A percentile compares a stretch with the other conserved stretches of the same genome.
Evolutionary conservation across 768 basidiomycete genomes (phyloP).

Genomic region (Hebeloma cylindrosporum): DNA sequence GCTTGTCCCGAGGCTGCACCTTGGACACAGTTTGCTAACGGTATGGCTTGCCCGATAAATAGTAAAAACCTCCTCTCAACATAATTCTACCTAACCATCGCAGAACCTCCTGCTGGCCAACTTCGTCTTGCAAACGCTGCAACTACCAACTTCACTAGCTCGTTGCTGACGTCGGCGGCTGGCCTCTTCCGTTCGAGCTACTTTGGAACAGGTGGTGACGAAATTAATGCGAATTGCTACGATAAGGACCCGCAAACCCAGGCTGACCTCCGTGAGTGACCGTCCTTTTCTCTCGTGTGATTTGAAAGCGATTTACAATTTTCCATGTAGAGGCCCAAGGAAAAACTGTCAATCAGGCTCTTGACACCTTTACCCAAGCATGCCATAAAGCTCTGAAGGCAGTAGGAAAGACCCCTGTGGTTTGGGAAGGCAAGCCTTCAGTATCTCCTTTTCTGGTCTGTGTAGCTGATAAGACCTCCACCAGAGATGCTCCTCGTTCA

Average conservation of each 20-base stretch:
- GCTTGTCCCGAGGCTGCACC: constrained; percentile 65
- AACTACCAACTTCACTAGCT: constrained; percentile 59
- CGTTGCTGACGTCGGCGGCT: constrained; percentile 53
- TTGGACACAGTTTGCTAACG: constrained; percentile 61
- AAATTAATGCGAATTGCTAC: constrained; percentile 71
- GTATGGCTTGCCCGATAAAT: constrained; percentile 18
- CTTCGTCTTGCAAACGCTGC: constrained; percentile 64
- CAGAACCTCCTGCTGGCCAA: constrained; percentile 84
- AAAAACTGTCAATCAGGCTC: constrained; percentile 61
- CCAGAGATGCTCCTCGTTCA: constrained; percentile 66
- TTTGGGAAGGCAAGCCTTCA: constrained; percentile 68
- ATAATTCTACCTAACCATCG: background rate
- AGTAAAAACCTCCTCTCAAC: background rate
- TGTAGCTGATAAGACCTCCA: constrained; percentile 31
- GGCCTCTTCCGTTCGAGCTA: constrained; percentile 52
- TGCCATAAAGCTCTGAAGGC: constrained; percentile 54
- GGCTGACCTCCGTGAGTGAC: constrained; percentile 46
- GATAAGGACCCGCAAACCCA: constrained; percentile 58
- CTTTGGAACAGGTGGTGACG: constrained; percentile 83
- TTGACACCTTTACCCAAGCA: constrained; percentile 57
- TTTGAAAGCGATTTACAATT: background rate
- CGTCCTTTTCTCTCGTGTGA: constrained; percentile 3
- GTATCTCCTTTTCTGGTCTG: background rate
- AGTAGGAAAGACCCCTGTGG: constrained; percentile 70
- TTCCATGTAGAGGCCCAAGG: constrained; percentile 29